Base-by-base conservation (phyloP, 805 yeast genomes). In the Wickerhamomyces canadensis region DNA sequence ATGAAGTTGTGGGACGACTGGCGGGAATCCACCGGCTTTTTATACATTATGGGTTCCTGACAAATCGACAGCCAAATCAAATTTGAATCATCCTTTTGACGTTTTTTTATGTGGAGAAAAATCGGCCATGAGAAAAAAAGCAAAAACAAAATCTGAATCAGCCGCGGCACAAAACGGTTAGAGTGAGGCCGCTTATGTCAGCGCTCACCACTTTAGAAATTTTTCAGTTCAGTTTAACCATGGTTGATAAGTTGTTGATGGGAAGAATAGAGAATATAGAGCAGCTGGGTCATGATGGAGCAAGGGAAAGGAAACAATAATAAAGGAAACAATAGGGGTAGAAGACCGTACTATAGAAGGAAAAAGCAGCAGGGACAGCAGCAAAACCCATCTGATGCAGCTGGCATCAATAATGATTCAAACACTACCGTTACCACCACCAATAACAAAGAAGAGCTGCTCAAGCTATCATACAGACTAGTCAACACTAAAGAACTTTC, bases 281-380 rank as follows among this genome's bases (percentile, higher is more conserved):
- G 8, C 24, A 22, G 11, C 24, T 22, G n/a, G 18, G 19, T 32
- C 33, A 35, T 18, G 7, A 21, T 7, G 23, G 10, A 7, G 10
- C 23, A 7, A 21, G 23, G 10, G 23, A 21, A 7, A 33, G 36
- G 5, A n/a, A 14, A 28, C 14, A 15, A 8, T 12, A n/a, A 14
- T n/a, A 35, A 31, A 12, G 19, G 22, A 25, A 16, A 10, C 26
- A 14, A 6, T 25, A 24, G 19, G 23, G 11, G 16, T 12, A 18
- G 30, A 21, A 19, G 24, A 25, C 13, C 15, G 18, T 35, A 13
- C n/a, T 23, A 24, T 23, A 27, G 34, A 28, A 25, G 31, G 33
- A 37, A 16, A n/a, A 28, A 12, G n/a, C n/a, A n/a, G n/a, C n/a
- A n/a, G n/a, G n/a, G n/a, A n/a, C n/a, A n/a, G n/a, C n/a, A n/a